Evolutionary conservation across 2,329 filamentous ascomycete genomes (phyloP).

Genomic region (Nectriaceae sp.): DNA sequence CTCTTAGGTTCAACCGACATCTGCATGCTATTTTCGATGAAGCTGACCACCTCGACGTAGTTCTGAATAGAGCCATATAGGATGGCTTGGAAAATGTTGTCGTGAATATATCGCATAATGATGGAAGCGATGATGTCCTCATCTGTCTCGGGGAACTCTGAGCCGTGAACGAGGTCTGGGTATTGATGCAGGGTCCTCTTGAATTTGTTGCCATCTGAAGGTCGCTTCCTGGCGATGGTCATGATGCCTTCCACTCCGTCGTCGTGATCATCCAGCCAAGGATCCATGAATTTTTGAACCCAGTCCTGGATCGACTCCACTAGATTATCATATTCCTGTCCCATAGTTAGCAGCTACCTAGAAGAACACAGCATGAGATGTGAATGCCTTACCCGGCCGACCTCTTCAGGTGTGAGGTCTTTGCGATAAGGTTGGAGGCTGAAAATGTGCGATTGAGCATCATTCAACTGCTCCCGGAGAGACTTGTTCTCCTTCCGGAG

Average conservation of each 20-base stretch:
- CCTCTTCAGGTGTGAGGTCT: slow-evolving; percentile 39
- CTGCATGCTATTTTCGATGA: slow-evolving; percentile 38
- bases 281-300: slow-evolving; percentile 37
- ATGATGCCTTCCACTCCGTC: slow-evolving; percentile 26
- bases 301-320: slow-evolving; percentile 37
- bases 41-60: slow-evolving; percentile 31
- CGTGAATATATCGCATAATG: slow-evolving; percentile 37
- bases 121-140: slow-evolving; percentile 38
- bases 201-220: slow-evolving; percentile 28
- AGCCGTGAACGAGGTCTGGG: slow-evolving; percentile 35
- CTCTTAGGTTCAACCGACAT: slow-evolving; percentile 38
- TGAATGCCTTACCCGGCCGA: slow-evolving; percentile 33
- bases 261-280: slow-evolving; percentile 30
- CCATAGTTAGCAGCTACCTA: slow-evolving; percentile 10
- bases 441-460: slow-evolving; percentile 42
- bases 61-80: slow-evolving; percentile 29
- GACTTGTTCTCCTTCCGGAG: slow-evolving; percentile 30
- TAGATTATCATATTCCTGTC: slow-evolving; percentile 38
- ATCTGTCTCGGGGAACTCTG: slow-evolving; percentile 38
- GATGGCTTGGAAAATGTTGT: slow-evolving; percentile 36
- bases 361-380: not conserved
- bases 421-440: slow-evolving; percentile 42
- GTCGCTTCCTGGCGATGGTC: slow-evolving; percentile 20
- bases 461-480: slow-evolving; percentile 34
- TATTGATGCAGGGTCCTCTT: slow-evolving; percentile 29